These are phyloP conservation scores for Aegilops sharonensis DNA, from an alignment of 176 grass and related monocot genomes.

Conservation along the genomic window DNA sequence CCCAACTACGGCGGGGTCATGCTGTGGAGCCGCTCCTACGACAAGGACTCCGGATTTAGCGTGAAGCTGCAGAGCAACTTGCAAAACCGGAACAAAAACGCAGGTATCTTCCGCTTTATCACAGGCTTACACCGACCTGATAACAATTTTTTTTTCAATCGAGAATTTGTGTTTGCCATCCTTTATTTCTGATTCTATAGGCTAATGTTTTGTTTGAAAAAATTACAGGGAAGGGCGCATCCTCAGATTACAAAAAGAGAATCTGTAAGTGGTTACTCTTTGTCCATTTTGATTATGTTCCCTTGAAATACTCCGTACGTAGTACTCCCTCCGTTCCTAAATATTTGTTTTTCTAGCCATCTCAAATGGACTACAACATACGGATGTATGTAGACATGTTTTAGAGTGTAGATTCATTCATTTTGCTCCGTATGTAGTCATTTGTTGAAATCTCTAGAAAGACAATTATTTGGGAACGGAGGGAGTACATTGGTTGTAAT, in stretches of 20 bases:
- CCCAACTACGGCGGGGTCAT: conserved; percentile 61
- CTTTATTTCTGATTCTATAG: not conserved
- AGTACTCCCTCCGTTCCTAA: too few relatives aligned
- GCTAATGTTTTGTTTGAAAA: not conserved
- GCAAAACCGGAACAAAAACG: not conserved
- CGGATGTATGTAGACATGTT: too few relatives aligned
- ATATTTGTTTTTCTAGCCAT: too few relatives aligned
- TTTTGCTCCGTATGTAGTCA: too few relatives aligned
- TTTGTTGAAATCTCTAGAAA: too few relatives aligned
- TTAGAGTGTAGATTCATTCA: too few relatives aligned
- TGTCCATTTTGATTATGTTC: not conserved
- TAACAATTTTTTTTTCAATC: not conserved
- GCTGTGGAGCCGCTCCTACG: conserved; percentile 61
- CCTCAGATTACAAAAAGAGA: conserved; percentile 16
- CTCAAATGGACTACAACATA: too few relatives aligned
- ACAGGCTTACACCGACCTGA: not conserved
- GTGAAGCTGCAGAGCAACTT: conserved; percentile 32
- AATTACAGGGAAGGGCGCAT: conserved; percentile 22
- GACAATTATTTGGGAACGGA: too few relatives aligned
- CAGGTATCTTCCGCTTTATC: not conserved
- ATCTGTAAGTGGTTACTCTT: conserved; percentile 14
- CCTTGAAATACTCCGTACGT: not conserved
- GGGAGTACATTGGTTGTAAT: too few relatives aligned
- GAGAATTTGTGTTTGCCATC: not conserved
- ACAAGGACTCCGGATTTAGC: conserved; percentile 43